Evolutionary conservation across 441 rosid species (phyloP), one percentile per base, ranked within the genome.

Genomic region (Erodium trifolium): DNA sequence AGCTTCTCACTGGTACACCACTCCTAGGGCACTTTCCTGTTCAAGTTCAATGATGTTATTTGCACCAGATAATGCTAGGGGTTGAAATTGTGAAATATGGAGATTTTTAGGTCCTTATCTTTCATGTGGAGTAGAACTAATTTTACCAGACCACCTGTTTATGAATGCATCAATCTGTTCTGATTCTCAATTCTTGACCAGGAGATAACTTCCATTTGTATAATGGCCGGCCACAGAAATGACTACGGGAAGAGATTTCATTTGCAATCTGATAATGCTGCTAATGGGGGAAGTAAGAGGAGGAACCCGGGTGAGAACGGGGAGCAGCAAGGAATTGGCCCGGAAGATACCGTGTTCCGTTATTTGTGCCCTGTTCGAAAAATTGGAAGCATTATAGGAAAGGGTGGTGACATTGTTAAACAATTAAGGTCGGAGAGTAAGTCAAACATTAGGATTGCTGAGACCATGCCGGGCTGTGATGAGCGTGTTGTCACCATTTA

Each of bases 401-500:
- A 85, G 64, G 99, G 98, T 72, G 98, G 99, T 39, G 99, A 92
- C 13, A 94, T 92, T 69, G 90, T 88, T 4, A 92, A 92, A 86
- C 99, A 92, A 69, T 77, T 94, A 66, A 86, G 98, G 63, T 70
- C 67, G 13, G 99, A 94, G 29, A 94, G 97, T 34, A 92, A 85
- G 74, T 78, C 99, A 3, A 92, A 90, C 73, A 88, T 94, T 53
- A 86, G 88, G 67, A 90, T 94, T 68, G 93, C 96, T 34, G 96
- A 90, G 75, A 81, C 94, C 0, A 77, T 89, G 70, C 86, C 85
- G 1, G 91, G 96, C 23, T 85, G 86, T 73, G 98, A 92, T 2
- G 99, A 94, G 35, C 97, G 99, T 3, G 90, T 94, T 65, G 92
- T 94, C 68, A 94, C 99, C 12, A 87, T 94, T 49, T 89, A 90